Percentiles rank a stretch among this genome's conserved stretches.
These are phyloP conservation scores for Hebeloma cylindrosporum DNA, from an alignment of 768 basidiomycete species.

Conservation along the genomic window DNA sequence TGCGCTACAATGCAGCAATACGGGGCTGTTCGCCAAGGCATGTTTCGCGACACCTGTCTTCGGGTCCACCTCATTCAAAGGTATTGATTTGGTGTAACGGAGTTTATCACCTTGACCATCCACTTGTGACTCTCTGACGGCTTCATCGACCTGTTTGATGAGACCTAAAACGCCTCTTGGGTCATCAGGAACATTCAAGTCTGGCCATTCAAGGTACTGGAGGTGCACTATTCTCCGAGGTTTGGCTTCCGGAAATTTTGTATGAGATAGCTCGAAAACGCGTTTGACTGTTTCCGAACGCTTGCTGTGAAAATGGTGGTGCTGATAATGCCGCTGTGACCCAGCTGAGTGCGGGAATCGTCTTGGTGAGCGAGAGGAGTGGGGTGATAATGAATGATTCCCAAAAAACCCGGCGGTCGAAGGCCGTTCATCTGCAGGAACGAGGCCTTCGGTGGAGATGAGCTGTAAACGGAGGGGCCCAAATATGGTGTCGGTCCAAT, in stretches of 20 bases:
- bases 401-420: constrained; percentile 37
- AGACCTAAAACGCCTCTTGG: constrained; percentile 73
- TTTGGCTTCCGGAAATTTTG: constrained; percentile 54
- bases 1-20: constrained; percentile 88
- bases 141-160: constrained; percentile 65
- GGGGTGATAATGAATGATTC: constrained; percentile 14
- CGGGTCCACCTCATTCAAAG: constrained; percentile 46
- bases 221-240: constrained; percentile 78
- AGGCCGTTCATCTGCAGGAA: constrained; percentile 25
- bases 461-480: constrained; percentile 68
- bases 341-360: constrained; percentile 17
- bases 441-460: constrained; percentile 34
- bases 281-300: constrained; percentile 47
- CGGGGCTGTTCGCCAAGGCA: constrained; percentile 55
- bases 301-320: constrained; percentile 25
- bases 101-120: constrained; percentile 18
- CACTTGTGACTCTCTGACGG: constrained; percentile 34
- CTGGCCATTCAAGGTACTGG: constrained; percentile 95
- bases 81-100: constrained; percentile 8
- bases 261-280: constrained; percentile 68
- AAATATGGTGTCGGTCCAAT: constrained; percentile 74
- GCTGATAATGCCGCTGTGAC: constrained; percentile 17
- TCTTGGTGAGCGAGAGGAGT: constrained; percentile 10
- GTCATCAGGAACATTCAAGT: constrained; percentile 91
- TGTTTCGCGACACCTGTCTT: constrained; percentile 56